A percentile compares a stretch with the other conserved stretches of the same genome.
phyloP scores from a whole-genome alignment of 2,329 filamentous ascomycete genomes.

The Hirsutella rhossiliensis region DNA sequence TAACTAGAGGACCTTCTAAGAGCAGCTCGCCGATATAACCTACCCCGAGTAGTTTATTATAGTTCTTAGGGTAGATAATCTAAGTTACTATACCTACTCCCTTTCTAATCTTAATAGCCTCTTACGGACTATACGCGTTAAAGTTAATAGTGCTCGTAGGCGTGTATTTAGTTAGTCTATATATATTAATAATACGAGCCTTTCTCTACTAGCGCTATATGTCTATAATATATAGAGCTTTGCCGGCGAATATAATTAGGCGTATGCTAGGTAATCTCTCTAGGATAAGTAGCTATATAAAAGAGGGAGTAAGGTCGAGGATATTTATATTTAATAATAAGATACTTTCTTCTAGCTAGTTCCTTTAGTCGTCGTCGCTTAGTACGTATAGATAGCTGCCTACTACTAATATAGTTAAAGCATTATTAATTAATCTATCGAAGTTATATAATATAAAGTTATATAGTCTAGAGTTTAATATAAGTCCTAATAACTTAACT shows the following conservation, averaged over 20 bases:
- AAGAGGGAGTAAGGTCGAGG: neutral
- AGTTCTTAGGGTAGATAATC: constrained; percentile 7
- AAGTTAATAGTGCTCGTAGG: neutral
- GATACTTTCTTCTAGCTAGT: neutral
- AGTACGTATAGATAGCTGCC: constrained; percentile 1
- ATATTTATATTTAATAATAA: neutral
- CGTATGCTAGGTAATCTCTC: constrained; percentile 1
- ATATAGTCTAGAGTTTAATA: constrained; percentile 1
- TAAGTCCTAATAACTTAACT: constrained; percentile 1
- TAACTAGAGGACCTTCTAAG: constrained; percentile 9
- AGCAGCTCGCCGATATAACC: constrained; percentile 8
- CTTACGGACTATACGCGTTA: neutral
- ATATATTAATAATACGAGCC: constrained; percentile 8
- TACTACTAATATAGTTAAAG: neutral
- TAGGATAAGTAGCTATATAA: constrained; percentile 3
- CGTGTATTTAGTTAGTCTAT: constrained; percentile 10
- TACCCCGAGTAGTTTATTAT: constrained; percentile 3
- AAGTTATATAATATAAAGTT: constrained; percentile 2
- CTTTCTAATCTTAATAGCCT: constrained; percentile 1
- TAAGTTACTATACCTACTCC: constrained; percentile 4
- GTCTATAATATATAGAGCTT: constrained; percentile 3
- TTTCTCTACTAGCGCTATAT: constrained; percentile 2
- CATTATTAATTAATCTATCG: neutral
- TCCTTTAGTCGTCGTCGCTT: neutral
- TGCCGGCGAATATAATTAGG: constrained; percentile 7